Evolutionary conservation across 768 basidiomycete genomes (phyloP), one percentile per base, ranked within the genome.

Genomic region (Suillus ampliporus): DNA sequence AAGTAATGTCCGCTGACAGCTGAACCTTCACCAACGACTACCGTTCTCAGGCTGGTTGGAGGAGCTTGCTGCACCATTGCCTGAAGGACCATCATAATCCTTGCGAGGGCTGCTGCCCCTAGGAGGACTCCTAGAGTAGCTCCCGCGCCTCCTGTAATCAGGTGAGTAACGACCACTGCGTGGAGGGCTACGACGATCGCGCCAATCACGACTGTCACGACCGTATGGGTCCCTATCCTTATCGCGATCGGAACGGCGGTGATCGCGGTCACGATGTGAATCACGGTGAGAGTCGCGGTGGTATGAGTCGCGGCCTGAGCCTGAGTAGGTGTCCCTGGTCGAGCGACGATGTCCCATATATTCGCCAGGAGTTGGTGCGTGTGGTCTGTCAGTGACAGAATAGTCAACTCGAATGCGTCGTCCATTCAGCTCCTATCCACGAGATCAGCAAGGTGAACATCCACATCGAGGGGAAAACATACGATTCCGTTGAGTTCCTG

Each of bases 351-450:
- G 91, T 14, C 97, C 95, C 93, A 97, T 97, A 76, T 98, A 99
- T 79, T 97, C 94, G 64, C 97, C 97, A 5, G 97, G 97, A 11
- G 97, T 99, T 10, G 97, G 94, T 15, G 92, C 89, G 77, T 99
- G 97, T 28, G 97, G 94, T 51, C 93, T 87, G 65, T 91, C 89
- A 11, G 97, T 99, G 54, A 97, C 92, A 0, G 95, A 97, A 74
- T 92, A 99, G 73, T 99, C 97, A 40, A 99, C 97, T 61, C 97
- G 93, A 69, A 99, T 96, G 60, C 92, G 88, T 64, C 97, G 92
- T 28, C 95, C 97, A 69, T 99, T 97, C 59, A 99, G 82, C 68
- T 95, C 94, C 94, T 96, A 61, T 7, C 61, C 58, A 23, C 4
- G 3, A 14, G 0, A 19, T 74, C 11, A 73, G 56, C 34, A 63